Percentiles rank a stretch among this genome's conserved stretches.
Conservation (phyloP, 2,329 filamentous ascomycete genomes). For the Phialemoniopsis sp. region DNA sequence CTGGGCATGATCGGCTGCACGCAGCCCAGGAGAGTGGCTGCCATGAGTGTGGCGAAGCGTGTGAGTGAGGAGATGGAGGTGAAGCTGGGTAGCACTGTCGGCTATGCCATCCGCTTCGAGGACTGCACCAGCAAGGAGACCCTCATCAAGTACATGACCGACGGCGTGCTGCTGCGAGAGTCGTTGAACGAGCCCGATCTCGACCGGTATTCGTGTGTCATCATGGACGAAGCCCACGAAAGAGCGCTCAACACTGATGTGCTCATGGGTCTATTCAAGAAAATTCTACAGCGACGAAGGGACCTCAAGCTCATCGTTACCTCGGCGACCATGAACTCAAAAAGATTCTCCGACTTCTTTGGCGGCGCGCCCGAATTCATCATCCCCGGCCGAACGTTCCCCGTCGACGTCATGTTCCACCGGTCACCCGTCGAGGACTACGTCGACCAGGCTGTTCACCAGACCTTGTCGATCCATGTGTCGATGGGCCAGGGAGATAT, state of each 20-base stretch:
- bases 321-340: slow-evolving; percentile 97
- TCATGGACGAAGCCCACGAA: slow-evolving; percentile 99
- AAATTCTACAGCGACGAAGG: slow-evolving; percentile 82
- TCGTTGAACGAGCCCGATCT: slow-evolving; percentile 89
- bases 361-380: slow-evolving; percentile 94
- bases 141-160: slow-evolving; percentile 98
- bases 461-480: slow-evolving; percentile 92
- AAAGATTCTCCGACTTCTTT: slow-evolving; percentile 93
- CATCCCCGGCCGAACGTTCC: slow-evolving; percentile 94
- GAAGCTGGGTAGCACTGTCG: slow-evolving; percentile 78
- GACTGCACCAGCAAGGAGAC: slow-evolving; percentile 97
- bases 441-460: slow-evolving; percentile 93
- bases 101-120: slow-evolving; percentile 97
- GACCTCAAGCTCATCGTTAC: slow-evolving; percentile 97
- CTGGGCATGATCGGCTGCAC: slow-evolving; percentile 92
- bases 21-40: slow-evolving; percentile 91
- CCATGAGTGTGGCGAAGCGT: slow-evolving; percentile 98
- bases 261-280: slow-evolving; percentile 95
- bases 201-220: slow-evolving; percentile 95
- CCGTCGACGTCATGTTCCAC: slow-evolving; percentile 94
- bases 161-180: slow-evolving; percentile 89
- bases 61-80: slow-evolving; percentile 99
- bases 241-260: slow-evolving; percentile 95
- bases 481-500: slow-evolving; percentile 93
- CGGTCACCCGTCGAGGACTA: slow-evolving; percentile 96